These are phyloP conservation scores for Melampsora larici-populina DNA, from an alignment of 1,284 basidiomycete species.

Conservation along the genomic window DNA sequence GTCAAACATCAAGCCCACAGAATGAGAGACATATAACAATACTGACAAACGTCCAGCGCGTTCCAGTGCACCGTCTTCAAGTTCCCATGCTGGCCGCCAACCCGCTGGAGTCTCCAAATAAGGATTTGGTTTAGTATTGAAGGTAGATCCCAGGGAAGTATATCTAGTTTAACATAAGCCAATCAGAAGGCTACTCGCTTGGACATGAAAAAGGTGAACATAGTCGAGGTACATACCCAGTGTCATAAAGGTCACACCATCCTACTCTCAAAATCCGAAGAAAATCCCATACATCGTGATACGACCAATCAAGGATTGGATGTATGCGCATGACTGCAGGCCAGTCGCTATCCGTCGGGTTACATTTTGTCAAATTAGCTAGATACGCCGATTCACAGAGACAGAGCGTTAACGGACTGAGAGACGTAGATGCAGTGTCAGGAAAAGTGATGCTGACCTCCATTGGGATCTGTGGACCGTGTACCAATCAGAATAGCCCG, in stretches of 20 bases:
- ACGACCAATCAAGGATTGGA: conserved; percentile 93
- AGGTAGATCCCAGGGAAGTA: conserved; percentile 90
- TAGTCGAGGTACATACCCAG: conserved; percentile 66
- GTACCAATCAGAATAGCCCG: conserved; percentile 85
- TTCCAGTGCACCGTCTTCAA: conserved; percentile 72
- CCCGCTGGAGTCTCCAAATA: conserved; percentile 41
- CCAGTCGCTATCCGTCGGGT: conserved; percentile 82
- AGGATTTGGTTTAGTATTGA: conserved; percentile 90
- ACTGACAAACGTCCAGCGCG: conserved; percentile 58
- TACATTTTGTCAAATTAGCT: conserved; percentile 64
- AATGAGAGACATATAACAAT: neutral
- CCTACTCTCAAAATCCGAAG: conserved; percentile 70
- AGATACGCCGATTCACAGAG: conserved; percentile 22
- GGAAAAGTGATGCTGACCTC: conserved; percentile 62
- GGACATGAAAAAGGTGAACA: neutral
- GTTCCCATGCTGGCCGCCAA: conserved; percentile 72
- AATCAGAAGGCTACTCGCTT: neutral
- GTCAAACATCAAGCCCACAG: neutral
- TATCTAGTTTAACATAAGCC: conserved; percentile 61
- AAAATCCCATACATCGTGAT: conserved; percentile 84
- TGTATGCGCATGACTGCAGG: conserved; percentile 85
- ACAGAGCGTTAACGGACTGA: neutral
- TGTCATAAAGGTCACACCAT: conserved; percentile 85
- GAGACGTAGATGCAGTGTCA: neutral
- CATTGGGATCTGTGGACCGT: conserved; percentile 82